Evolutionary conservation across 768 basidiomycete genomes (phyloP), one percentile per base, ranked within the genome.

Genomic region (Strobilomyces confusus): DNA sequence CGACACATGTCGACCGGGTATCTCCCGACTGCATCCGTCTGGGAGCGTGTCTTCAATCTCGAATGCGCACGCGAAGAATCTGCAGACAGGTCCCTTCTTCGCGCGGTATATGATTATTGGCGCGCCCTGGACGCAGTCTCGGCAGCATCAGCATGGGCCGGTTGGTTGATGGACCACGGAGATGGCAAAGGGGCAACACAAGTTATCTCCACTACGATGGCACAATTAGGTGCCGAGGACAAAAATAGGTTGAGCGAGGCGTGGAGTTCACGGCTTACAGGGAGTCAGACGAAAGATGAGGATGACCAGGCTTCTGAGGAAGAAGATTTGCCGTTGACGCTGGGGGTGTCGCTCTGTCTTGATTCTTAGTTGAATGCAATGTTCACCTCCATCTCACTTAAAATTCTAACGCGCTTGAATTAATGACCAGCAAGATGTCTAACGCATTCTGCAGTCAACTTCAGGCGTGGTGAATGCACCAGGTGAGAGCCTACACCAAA

Each of bases 121-220:
- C 69, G 73, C 25, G 58, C 59, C 47, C 54, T 65, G 48, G 75
- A 77, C 29, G 58, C 50, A 17, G 63, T 70, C 42, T 69, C 65
- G 51, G 78, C 80, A 37, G 66, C 70, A 33, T 56, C 73, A 44
- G 69, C 63, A 52, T 82, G 77, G 77, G 79, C 75, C 15, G 59
- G 61, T 49, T 83, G 81, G 80, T 55, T 82, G 29, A 61, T 76
- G 62, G 55, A 52, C 41, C 60, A 65, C 48, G 77, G 74, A 32
- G 63, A 69, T 49, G 79, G 77, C 34, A 67, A 63, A 46, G 74
- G 71, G 56, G 79, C 75, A 50, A 69, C 66, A 34, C 69, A 58
- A 40, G 63, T 73, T 38, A 67, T 80, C 44, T 68, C 65, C 37
- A 63, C 61, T 48, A 70, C 63, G 54, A 62, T 66, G 61, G 57